Base-by-base conservation (phyloP, 306 rosid species). In the Vigna trinervia region DNA sequence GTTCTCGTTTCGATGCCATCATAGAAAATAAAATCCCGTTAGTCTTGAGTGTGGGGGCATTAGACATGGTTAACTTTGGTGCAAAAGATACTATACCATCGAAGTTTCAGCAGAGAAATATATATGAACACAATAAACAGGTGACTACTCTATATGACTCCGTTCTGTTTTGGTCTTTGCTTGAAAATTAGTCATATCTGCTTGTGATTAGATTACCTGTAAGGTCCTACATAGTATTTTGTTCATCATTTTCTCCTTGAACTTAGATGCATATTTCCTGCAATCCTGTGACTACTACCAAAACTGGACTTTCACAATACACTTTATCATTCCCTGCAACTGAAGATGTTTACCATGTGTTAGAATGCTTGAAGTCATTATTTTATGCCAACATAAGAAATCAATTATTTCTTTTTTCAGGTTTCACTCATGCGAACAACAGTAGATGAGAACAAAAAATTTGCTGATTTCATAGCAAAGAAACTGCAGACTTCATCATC, bases 41-140 rank as follows among this genome's bases (percentile, higher is more conserved):
- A 59, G 96, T 90, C 68, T 78, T 92, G 36, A 92, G 96, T 36
- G 90, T 90, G 19, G 98, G 98, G 78, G 96, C 98, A 53, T 82
- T 94, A 74, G 98, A 94, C 87, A 88, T 90, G 96, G 97, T 92
- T 70, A 94, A 90, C 83, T 94, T 90, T 78, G 97, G 98, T 79
- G 82, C 92, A 15, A 92, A 80, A 81, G 92, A 92, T 83, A 90
- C 95, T 46, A 78, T 94, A 80, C 93, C 96, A 26, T 84, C 81
- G 39, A 46, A 74, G 51, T 94, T 89, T 79, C 92, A 84, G 68
- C 83, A 81, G 56, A 88, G 98, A 76, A 85, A 88, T 83, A 86
- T 89, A 74, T 83, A 88, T 81, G 97, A 90, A 64, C 98, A 90
- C 73, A 92, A 84, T 80, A 89, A 89, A 76, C 95, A 94, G 98